Conservation (phyloP, 176 grass and related monocot genomes). For the Lolium multiflorum region DNA sequence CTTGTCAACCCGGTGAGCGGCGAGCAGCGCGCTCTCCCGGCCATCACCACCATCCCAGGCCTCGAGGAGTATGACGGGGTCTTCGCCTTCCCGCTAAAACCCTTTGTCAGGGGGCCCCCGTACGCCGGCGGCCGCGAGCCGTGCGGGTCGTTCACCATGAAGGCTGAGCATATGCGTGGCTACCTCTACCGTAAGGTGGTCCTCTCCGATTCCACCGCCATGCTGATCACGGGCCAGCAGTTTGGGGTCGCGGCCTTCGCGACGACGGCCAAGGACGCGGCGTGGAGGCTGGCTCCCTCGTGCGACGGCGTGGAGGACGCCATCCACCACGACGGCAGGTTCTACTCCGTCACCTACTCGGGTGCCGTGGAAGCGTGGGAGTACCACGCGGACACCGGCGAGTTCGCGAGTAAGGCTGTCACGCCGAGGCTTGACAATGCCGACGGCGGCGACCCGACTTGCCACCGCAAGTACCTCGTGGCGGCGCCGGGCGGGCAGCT, state of each 20-base stretch:
- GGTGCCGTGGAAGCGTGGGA: background rate
- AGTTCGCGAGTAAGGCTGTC: background rate
- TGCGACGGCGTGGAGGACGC: background rate
- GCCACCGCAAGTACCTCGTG: background rate
- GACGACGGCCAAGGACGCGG: background rate
- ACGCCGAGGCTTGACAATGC: background rate
- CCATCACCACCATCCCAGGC: constrained; percentile 7
- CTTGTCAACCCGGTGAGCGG: background rate
- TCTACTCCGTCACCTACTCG: background rate
- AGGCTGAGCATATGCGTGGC: background rate
- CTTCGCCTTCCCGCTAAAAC: background rate
- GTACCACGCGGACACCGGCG: background rate
- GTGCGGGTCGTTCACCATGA: background rate
- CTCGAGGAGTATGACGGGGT: background rate
- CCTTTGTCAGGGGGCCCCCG: background rate
- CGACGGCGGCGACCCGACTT: background rate
- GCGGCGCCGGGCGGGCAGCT: background rate
- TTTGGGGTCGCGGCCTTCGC: background rate
- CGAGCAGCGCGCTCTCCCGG: constrained; percentile 13
- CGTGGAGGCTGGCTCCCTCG: background rate
- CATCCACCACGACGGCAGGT: background rate
- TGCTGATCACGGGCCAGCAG: background rate
- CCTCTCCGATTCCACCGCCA: background rate
- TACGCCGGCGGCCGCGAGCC: background rate
- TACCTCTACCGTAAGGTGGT: background rate